phyloP scores from a whole-genome alignment of 2,329 filamentous ascomycete species.

The Colletotrichum coccodes region DNA sequence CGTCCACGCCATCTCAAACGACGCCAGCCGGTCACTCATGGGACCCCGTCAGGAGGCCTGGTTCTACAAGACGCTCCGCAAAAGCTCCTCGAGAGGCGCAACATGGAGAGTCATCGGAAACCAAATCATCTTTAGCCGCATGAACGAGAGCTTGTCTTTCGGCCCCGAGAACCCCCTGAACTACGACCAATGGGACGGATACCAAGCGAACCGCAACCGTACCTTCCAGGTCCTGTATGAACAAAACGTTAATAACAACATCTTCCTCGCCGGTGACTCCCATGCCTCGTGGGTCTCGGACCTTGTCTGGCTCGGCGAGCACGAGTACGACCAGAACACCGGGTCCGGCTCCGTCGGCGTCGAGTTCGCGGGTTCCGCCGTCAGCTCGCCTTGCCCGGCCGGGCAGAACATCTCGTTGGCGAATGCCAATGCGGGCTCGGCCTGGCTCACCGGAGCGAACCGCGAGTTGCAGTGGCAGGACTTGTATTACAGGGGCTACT shows the following conservation, averaged over 20 bases:
- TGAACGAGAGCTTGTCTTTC: conserved; percentile 43
- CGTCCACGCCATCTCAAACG: conserved; percentile 69
- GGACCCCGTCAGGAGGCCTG: conserved; percentile 78
- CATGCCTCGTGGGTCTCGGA: conserved; percentile 74
- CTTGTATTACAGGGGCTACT: conserved; percentile 79
- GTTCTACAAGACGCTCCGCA: conserved; percentile 71
- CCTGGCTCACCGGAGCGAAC: conserved; percentile 52
- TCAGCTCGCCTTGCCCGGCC: conserved; percentile 43
- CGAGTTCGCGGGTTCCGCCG: conserved; percentile 74
- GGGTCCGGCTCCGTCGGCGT: conserved; percentile 68
- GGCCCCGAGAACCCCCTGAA: conserved; percentile 53
- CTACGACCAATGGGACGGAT: conserved; percentile 67
- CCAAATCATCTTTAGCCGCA: conserved; percentile 70
- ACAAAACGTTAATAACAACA: conserved; percentile 77
- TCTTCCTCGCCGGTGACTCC: conserved; percentile 77
- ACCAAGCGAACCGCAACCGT: conserved; percentile 76
- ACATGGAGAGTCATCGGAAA: conserved; percentile 78
- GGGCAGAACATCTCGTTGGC: conserved; percentile 18
- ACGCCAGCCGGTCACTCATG: conserved; percentile 76
- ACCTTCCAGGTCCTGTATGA: conserved; percentile 74
- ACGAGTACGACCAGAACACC: conserved; percentile 62
- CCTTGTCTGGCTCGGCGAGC: conserved; percentile 65
- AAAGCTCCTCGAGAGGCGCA: conserved; percentile 71
- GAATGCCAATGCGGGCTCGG: background rate
- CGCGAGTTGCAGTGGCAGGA: conserved; percentile 78